Conservation (phyloP, 352 stramenopile genomes). For the Phytopythium ostracodes region DNA sequence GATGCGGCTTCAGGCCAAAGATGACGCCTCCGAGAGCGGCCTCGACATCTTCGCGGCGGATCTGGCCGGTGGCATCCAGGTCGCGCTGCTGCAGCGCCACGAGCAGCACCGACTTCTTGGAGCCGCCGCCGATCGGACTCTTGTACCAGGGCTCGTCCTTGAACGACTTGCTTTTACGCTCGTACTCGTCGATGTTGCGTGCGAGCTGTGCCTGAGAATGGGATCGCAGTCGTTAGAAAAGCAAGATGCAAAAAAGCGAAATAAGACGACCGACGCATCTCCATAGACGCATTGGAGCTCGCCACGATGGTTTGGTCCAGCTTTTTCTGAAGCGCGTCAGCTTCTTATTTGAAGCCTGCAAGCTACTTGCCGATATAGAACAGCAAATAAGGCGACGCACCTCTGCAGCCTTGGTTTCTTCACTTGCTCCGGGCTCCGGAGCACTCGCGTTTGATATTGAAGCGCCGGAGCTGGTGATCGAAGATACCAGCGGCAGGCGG, state of each 20-base stretch:
- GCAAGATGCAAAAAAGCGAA: no score
- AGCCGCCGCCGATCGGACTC: constrained; percentile 43
- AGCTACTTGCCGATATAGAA: neutral
- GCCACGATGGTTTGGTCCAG: neutral
- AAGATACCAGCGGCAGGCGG: constrained; percentile 17
- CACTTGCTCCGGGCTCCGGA: neutral
- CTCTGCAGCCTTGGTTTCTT: neutral
- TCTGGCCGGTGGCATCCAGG: constrained; percentile 24
- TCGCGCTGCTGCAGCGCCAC: constrained; percentile 39
- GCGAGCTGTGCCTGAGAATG: constrained; percentile 12
- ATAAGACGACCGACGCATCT: neutral
- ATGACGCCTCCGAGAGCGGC: constrained; percentile 25
- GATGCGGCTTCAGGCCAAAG: constrained; percentile 33
- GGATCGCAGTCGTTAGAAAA: neutral
- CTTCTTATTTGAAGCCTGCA: neutral
- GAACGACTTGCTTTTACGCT: constrained; percentile 43
- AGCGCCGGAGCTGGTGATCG: neutral
- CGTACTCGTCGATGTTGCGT: constrained; percentile 13
- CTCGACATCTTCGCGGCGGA: constrained; percentile 27
- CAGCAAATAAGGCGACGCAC: constrained; percentile 1
- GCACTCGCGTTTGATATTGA: constrained; percentile 11
- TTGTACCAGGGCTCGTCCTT: constrained; percentile 57
- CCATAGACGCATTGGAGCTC: neutral
- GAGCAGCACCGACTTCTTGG: constrained; percentile 41
- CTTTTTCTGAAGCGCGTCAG: neutral